Percentiles rank a stretch among this genome's conserved stretches.
Evolutionary conservation across 106 monocot species (phyloP).

Genomic region (Allium sativum): DNA sequence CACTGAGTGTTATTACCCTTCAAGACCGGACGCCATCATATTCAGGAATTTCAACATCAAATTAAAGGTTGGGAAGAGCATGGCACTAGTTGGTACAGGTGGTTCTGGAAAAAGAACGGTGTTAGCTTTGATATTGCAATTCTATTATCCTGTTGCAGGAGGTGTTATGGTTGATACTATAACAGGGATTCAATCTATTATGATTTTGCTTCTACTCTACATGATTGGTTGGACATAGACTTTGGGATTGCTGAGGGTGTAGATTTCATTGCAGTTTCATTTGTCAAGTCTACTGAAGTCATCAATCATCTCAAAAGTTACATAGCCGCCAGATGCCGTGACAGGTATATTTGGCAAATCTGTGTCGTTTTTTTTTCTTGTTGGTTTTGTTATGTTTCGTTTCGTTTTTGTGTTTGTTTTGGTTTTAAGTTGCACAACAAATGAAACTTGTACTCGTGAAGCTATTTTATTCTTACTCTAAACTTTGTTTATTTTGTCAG

Average conservation of each 20-base stretch:
- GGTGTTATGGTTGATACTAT: conserved; percentile 59
- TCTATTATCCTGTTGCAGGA: conserved; percentile 47
- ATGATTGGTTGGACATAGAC: conserved; percentile 85
- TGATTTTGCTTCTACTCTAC: not conserved
- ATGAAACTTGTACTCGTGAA: no score
- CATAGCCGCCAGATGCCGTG: conserved; percentile 58
- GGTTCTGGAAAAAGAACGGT: conserved; percentile 72
- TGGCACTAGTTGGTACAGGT: conserved; percentile 65
- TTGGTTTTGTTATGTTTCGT: no score
- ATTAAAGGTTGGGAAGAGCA: conserved; percentile 55
- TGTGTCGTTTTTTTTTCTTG: not conserved
- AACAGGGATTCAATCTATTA: not conserved
- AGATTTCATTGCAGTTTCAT: conserved; percentile 72
- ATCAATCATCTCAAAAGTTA: conserved; percentile 88
- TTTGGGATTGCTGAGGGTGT: conserved; percentile 84
- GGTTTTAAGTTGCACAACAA: no score
- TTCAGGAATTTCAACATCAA: conserved; percentile 42
- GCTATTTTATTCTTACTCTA: no score
- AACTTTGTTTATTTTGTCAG: no score
- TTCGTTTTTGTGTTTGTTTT: no score
- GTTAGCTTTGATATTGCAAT: conserved; percentile 38
- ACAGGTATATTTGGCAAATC: conserved; percentile 28
- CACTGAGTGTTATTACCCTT: conserved; percentile 49
- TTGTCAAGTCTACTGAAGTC: conserved; percentile 79
- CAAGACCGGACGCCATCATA: conserved; percentile 49